Evolutionary conservation across 306 rosid genomes (phyloP).

Genomic region (Calophaca sinica): DNA sequence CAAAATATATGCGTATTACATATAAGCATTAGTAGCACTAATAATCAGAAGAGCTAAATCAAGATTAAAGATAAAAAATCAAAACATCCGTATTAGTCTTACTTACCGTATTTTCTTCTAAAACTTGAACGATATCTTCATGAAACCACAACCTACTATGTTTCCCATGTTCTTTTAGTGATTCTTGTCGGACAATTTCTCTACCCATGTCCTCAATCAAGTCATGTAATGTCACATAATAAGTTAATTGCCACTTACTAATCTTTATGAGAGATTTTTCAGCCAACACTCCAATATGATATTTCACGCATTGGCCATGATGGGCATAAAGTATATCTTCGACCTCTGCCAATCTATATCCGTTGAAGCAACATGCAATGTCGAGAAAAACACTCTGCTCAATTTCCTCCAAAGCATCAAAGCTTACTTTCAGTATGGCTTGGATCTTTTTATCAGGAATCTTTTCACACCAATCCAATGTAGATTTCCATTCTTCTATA

Average conservation of each 20-base stretch:
- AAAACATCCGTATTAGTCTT: neutral
- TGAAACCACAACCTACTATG: neutral
- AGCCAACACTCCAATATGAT: neutral
- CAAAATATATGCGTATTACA: neutral
- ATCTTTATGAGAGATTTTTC: neutral
- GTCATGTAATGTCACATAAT: neutral
- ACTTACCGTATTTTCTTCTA: neutral
- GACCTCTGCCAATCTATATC: no score
- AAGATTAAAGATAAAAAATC: neutral
- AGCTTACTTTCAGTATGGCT: neutral
- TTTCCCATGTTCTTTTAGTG: neutral
- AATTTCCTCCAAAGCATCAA: neutral
- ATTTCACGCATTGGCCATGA: neutral
- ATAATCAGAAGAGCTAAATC: no score
- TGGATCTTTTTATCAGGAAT: neutral
- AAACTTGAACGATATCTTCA: neutral
- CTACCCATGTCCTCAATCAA: neutral
- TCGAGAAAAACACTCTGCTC: neutral
- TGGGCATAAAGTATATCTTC: neutral
- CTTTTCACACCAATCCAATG: neutral
- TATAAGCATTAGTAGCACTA: no score
- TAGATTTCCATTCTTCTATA: neutral
- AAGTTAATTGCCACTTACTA: no score
- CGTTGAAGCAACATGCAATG: neutral
- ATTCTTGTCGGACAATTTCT: neutral